phyloP scores from a whole-genome alignment of 371 early-diverging fungal genomes.

The Haplosporangium sp. region DNA sequence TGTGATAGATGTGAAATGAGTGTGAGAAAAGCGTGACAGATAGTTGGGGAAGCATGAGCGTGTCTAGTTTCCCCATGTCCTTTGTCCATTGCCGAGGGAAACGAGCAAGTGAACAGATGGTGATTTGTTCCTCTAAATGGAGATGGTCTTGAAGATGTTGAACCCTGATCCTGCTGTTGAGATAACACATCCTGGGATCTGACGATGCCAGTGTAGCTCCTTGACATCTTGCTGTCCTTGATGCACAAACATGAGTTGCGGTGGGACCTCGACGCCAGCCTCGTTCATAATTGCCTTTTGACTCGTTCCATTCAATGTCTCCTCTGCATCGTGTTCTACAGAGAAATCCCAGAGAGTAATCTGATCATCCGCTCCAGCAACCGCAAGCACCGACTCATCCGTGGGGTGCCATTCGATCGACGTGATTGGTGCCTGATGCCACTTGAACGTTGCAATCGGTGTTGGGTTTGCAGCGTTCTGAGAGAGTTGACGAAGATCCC shows the following conservation, averaged over 20 bases:
- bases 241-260: constrained; percentile 96
- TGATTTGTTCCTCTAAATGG: constrained; percentile 59
- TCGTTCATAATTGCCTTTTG: constrained; percentile 78
- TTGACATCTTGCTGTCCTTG: constrained; percentile 94
- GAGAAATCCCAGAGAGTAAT: constrained; percentile 97
- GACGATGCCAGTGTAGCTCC: constrained; percentile 96
- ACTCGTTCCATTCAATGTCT: constrained; percentile 65
- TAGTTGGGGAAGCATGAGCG: too few relatives aligned
- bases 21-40: too few relatives aligned
- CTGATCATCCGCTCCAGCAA: constrained; percentile 95
- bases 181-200: constrained; percentile 91
- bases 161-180: constrained; percentile 91
- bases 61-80: too few relatives aligned
- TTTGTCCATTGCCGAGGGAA: neutral
- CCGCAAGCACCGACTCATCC: constrained; percentile 94
- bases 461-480: constrained; percentile 65
- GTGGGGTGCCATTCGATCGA: constrained; percentile 97
- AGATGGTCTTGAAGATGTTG: constrained; percentile 97
- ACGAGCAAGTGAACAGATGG: neutral
- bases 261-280: constrained; percentile 87
- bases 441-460: constrained; percentile 95
- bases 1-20: too few relatives aligned
- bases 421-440: constrained; percentile 94
- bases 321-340: constrained; percentile 94
- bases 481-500: constrained; percentile 86